A percentile compares a stretch with the other conserved stretches of the same genome.
These are phyloP conservation scores for Corynespora cassiicola DNA, from an alignment of 2,329 filamentous ascomycete genomes.

Conservation along the genomic window DNA sequence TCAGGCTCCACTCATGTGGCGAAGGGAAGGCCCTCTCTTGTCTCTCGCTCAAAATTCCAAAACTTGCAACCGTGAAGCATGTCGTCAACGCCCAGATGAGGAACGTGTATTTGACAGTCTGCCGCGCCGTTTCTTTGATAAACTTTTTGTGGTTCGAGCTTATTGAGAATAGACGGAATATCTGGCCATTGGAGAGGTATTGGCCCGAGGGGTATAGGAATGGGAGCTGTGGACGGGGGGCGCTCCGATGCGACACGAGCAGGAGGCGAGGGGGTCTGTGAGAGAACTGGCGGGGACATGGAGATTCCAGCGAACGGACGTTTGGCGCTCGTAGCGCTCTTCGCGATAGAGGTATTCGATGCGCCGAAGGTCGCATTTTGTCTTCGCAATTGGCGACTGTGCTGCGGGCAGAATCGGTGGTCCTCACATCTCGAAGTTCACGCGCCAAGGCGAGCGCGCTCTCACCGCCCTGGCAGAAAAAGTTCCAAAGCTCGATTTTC, in stretches of 20 bases:
- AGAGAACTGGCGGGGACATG: slow-evolving; percentile 62
- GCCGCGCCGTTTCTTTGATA: slow-evolving; percentile 73
- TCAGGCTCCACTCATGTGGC: slow-evolving; percentile 79
- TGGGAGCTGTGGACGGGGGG: slow-evolving; percentile 66
- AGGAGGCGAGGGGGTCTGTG: slow-evolving; percentile 62
- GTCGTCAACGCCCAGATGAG: slow-evolving; percentile 69
- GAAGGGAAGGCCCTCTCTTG: slow-evolving; percentile 80
- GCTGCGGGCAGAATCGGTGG: slow-evolving; percentile 13
- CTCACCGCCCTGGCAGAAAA: slow-evolving; percentile 34
- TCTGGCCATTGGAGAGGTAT: slow-evolving; percentile 45
- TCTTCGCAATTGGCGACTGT: slow-evolving; percentile 14
- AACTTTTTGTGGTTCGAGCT: slow-evolving; percentile 70
- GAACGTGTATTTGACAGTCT: slow-evolving; percentile 72
- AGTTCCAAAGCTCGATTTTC: slow-evolving; percentile 21
- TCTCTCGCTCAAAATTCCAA: slow-evolving; percentile 74
- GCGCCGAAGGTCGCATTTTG: slow-evolving; percentile 37
- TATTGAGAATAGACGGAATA: slow-evolving; percentile 77
- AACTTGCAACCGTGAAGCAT: slow-evolving; percentile 66
- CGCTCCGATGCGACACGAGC: slow-evolving; percentile 48
- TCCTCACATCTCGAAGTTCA: slow-evolving; percentile 8
- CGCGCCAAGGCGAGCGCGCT: slow-evolving; percentile 20
- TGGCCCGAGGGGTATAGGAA: slow-evolving; percentile 67
- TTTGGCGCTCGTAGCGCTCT: slow-evolving; percentile 29
- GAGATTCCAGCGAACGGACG: slow-evolving; percentile 16
- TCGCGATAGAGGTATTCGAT: slow-evolving; percentile 34